Conservation (phyloP, 2,329 filamentous ascomycete species). For the Fusarium denticulatum region DNA sequence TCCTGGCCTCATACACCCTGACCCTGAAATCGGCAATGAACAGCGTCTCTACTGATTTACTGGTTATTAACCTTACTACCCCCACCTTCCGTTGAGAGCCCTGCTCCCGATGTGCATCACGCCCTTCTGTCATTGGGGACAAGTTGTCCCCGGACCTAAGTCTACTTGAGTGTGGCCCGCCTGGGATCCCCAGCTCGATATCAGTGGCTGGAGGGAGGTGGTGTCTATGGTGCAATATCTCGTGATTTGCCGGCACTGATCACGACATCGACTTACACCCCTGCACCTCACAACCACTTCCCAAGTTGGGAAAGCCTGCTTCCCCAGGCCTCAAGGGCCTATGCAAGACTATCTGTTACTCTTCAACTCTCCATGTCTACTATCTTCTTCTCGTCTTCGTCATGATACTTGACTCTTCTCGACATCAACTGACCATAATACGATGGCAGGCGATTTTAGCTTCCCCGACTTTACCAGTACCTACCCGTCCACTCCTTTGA, state of each 20-base stretch:
- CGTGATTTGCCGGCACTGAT: constrained; percentile 59
- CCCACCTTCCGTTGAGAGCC: constrained; percentile 30
- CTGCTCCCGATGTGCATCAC: constrained; percentile 28
- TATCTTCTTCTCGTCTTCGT: constrained; percentile 22
- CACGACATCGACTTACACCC: constrained; percentile 42
- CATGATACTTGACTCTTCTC: constrained; percentile 37
- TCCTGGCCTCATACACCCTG: constrained; percentile 20
- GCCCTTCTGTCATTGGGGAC: constrained; percentile 32
- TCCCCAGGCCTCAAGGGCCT: constrained; percentile 30
- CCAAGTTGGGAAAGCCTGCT: constrained; percentile 41
- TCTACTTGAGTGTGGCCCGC: constrained; percentile 38
- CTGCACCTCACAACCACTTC: constrained; percentile 39
- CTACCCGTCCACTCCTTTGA: constrained; percentile 62
- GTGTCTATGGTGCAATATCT: constrained; percentile 69
- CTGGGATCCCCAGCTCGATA: constrained; percentile 29
- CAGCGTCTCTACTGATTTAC: constrained; percentile 19
- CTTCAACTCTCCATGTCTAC: constrained; percentile 32
- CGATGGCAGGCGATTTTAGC: constrained; percentile 67
- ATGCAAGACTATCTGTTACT: constrained; percentile 35
- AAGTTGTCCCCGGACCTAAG: constrained; percentile 37
- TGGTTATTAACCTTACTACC: constrained; percentile 10
- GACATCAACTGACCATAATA: constrained; percentile 45
- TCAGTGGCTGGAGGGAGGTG: constrained; percentile 52
- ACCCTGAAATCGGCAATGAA: constrained; percentile 20
- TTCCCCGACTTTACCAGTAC: constrained; percentile 64